Conservation (phyloP, 176 grass and related monocot genomes). For the Oryza glaberrima region DNA sequence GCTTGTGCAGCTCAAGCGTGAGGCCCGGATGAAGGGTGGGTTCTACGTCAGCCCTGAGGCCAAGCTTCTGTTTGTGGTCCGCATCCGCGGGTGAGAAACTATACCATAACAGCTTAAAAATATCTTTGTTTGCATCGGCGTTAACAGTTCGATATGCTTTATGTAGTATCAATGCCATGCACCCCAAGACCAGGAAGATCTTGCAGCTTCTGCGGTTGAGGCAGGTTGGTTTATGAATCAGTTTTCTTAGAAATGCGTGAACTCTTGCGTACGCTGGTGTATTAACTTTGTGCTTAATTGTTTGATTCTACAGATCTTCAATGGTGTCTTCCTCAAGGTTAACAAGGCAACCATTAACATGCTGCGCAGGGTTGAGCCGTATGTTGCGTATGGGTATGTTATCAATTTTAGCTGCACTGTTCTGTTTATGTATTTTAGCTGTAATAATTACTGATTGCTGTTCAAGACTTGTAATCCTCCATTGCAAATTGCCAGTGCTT, state of each 20-base stretch:
- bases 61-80: slow-evolving; percentile 83
- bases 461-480: neutral
- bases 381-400: slow-evolving; percentile 93
- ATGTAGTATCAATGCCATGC: slow-evolving; percentile 92
- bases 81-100: slow-evolving; percentile 70
- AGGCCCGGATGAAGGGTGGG: slow-evolving; percentile 89
- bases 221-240: slow-evolving; percentile 34
- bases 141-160: slow-evolving; percentile 11
- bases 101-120: too few species aligned
- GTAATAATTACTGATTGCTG: neutral
- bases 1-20: slow-evolving; percentile 83
- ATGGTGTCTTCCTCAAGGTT: slow-evolving; percentile 92
- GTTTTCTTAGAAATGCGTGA: neutral
- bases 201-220: slow-evolving; percentile 83
- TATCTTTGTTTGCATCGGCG: neutral
- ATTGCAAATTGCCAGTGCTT: neutral
- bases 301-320: slow-evolving; percentile 64
- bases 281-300: neutral
- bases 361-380: slow-evolving; percentile 88
- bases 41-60: slow-evolving; percentile 93
- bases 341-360: slow-evolving; percentile 94
- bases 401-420: neutral
- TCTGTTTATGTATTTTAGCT: neutral
- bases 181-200: slow-evolving; percentile 93
- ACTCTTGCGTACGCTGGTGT: neutral